Base-by-base conservation (phyloP, 2,329 filamentous ascomycete species). In the Aspergillus sp. region DNA sequence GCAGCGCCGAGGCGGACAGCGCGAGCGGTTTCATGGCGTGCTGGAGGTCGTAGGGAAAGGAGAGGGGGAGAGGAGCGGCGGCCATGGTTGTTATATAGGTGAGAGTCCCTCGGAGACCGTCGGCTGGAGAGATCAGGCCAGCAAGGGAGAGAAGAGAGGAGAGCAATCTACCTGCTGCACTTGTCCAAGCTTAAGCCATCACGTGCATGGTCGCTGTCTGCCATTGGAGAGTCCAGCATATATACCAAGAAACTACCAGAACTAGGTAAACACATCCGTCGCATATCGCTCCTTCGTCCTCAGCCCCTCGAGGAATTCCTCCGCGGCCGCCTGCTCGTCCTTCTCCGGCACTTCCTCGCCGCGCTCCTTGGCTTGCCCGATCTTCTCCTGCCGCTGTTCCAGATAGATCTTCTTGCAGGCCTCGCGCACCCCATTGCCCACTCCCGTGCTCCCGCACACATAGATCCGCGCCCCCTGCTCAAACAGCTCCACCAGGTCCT, bases 401-500 rank as follows among this genome's bases (percentile, higher is more conserved):
- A 60, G 40, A 8, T 49, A 49, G 11, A 67, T 57, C 19, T 40
- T 30, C 20, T 60, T 52, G 5, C 58, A 51, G 3, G 59, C 58
- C 4, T 61, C 59, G 37, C 64, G 60, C 11, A 75, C 59, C 0
- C 58, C 69, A 32, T 66, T 63, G 12, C 68, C 69, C 1, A 76
- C 59, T 10, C 58, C 60, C 4, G 64, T 60, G 26, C 72, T 74
- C 3, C 80, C 80, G 49, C 80, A 85, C 2, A 82, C 69, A 45
- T 74, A 84, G 0, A 80, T 57, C 46, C 71, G 71, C 0, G 77
- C 71, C 0, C 67, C 69, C 4, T 53, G 41, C 0, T 63, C 55
- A 36, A 69, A 73, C 20, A 74, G 42, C 15, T 58, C 50, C 6
- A 61, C 47, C 2, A 71, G 48, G 7, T 69, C 61, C 11, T 58